These are phyloP conservation scores for Eragrostis curvula DNA, from an alignment of 176 grass and related monocot genomes.

Conservation along the genomic window DNA sequence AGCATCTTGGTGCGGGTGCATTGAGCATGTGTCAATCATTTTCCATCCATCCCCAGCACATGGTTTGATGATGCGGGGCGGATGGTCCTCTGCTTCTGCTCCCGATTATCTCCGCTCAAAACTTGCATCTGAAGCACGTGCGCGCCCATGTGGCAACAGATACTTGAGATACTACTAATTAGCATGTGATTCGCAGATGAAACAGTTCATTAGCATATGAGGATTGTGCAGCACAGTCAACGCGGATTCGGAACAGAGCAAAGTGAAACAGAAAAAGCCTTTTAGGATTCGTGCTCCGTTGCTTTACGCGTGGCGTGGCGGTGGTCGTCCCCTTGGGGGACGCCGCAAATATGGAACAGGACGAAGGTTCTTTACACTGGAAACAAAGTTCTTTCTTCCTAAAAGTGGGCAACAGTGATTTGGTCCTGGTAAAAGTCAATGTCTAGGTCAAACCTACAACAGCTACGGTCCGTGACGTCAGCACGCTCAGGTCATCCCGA, in stretches of 20 bases:
- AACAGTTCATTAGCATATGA: not conserved
- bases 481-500: not conserved
- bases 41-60: not conserved
- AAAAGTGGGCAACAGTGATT: not conserved
- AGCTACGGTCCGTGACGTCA: not conserved
- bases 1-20: not conserved
- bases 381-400: not conserved
- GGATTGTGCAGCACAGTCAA: not conserved
- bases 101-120: not conserved
- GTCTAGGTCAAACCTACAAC: not conserved
- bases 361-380: not conserved
- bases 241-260: not conserved
- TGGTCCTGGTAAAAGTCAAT: not conserved
- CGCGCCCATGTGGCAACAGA: not conserved
- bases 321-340: not conserved
- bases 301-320: not conserved
- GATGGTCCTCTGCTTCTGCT: not conserved
- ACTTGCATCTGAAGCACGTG: slow-evolving; percentile 30
- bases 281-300: not conserved
- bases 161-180: not conserved
- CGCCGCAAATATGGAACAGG: slow-evolving; percentile 16
- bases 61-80: not conserved
- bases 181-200: not conserved
- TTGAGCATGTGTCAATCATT: slow-evolving; percentile 9
- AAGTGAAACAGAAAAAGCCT: not conserved